A percentile compares a stretch with the other conserved stretches of the same genome.
phyloP scores from a whole-genome alignment of 495 filamentous ascomycete genomes.

The Aspergillus campestris region DNA sequence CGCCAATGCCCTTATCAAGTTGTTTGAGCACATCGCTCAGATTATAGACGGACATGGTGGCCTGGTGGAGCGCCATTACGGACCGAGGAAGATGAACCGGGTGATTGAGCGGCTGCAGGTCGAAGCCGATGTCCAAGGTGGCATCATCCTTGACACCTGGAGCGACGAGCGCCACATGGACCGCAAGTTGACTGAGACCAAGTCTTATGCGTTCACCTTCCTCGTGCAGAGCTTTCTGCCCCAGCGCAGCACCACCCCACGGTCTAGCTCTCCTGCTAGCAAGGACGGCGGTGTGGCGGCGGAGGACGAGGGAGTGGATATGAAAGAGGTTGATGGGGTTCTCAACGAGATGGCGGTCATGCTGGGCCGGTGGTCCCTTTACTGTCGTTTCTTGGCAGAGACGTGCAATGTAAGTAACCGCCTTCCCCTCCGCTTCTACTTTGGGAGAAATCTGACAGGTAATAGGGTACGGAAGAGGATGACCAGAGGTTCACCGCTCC shows the following conservation, averaged over 20 bases:
- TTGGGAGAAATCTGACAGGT: constrained; percentile 14
- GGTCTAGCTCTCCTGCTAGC: constrained; percentile 56
- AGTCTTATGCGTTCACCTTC: constrained; percentile 94
- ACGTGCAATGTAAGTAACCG: constrained; percentile 61
- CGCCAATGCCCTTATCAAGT: constrained; percentile 76
- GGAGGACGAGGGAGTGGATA: constrained; percentile 88
- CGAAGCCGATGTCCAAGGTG: constrained; percentile 95
- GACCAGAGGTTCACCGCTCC: constrained; percentile 44
- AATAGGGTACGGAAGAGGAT: constrained; percentile 17
- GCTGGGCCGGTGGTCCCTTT: constrained; percentile 89
- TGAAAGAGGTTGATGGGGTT: constrained; percentile 86
- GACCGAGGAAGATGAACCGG: constrained; percentile 82
- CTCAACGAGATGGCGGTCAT: constrained; percentile 82
- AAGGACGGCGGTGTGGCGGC: constrained; percentile 39
- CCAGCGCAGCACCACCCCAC: constrained; percentile 48
- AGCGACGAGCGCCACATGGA: constrained; percentile 78
- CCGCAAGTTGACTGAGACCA: constrained; percentile 83
- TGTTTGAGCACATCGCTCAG: constrained; percentile 96
- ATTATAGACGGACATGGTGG: constrained; percentile 87
- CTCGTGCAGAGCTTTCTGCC: constrained; percentile 88
- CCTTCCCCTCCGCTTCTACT: constrained; percentile 5
- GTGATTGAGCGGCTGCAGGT: constrained; percentile 90
- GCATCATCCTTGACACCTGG: constrained; percentile 93
- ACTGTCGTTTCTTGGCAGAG: constrained; percentile 76
- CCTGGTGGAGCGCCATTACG: constrained; percentile 90